A percentile compares a stretch with the other conserved stretches of the same genome.
phyloP scores from a whole-genome alignment of 2,329 filamentous ascomycete genomes.

The Gnomoniopsis sp. region DNA sequence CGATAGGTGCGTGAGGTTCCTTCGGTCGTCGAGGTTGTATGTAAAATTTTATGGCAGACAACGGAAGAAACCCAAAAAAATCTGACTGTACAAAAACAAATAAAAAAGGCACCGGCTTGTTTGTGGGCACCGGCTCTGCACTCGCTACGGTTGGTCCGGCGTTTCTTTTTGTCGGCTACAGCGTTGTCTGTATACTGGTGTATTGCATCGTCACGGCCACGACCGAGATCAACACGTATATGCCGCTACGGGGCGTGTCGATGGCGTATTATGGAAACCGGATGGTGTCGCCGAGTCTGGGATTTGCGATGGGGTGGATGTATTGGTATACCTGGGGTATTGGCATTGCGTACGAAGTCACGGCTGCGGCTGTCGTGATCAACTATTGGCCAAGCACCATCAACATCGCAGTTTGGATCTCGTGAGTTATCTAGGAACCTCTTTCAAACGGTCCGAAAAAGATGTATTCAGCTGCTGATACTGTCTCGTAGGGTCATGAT shows the following conservation, averaged over 20 bases:
- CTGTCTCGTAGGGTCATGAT: slow-evolving; percentile 14
- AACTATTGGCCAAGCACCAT: slow-evolving; percentile 21
- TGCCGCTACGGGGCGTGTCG: slow-evolving; percentile 45
- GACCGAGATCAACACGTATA: slow-evolving; percentile 46
- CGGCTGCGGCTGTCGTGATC: slow-evolving; percentile 20
- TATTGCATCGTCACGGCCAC: slow-evolving; percentile 44
- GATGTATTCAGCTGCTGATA: no score
- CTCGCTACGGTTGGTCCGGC: slow-evolving; percentile 38
- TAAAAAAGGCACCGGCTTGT: slow-evolving; percentile 31
- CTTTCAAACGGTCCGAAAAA: no score
- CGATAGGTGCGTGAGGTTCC: slow-evolving; percentile 41
- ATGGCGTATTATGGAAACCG: slow-evolving; percentile 47
- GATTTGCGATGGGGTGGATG: slow-evolving; percentile 42
- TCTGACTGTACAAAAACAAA: no score
- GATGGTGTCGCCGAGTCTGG: slow-evolving; percentile 40
- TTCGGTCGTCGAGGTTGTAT: no score
- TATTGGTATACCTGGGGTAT: slow-evolving; percentile 37
- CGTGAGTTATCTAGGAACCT: not conserved
- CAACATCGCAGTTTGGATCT: slow-evolving; percentile 21
- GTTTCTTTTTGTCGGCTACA: slow-evolving; percentile 39
- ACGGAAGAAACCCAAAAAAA: no score
- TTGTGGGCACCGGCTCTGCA: slow-evolving; percentile 44
- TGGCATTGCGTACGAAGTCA: slow-evolving; percentile 27
- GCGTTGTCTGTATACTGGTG: slow-evolving; percentile 41
- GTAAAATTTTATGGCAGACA: no score